Conservation (phyloP, 352 stramenopile species). For the Phytophthora sp. region DNA sequence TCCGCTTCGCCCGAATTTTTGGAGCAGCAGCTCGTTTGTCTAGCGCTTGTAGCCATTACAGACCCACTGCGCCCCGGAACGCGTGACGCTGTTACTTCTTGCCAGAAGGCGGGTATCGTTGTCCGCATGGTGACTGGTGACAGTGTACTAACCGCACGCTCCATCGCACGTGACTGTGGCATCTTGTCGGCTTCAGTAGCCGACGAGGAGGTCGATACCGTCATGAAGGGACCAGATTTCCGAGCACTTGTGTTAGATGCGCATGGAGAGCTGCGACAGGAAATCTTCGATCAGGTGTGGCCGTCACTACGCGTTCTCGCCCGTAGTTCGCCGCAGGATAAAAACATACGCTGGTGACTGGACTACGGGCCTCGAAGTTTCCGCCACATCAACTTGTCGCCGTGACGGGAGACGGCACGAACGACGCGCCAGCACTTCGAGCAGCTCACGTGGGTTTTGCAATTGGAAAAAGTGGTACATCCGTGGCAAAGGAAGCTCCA, state of each 20-base stretch:
- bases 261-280: slow-evolving; percentile 59
- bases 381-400: slow-evolving; percentile 74
- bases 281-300: slow-evolving; percentile 85
- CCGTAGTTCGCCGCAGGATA: slow-evolving; percentile 90
- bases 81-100: slow-evolving; percentile 88
- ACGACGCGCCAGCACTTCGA: slow-evolving; percentile 91
- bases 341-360: slow-evolving; percentile 90
- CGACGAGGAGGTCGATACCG: slow-evolving; percentile 8
- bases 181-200: slow-evolving; percentile 61
- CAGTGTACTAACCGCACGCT: slow-evolving; percentile 88
- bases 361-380: slow-evolving; percentile 68
- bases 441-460: slow-evolving; percentile 90
- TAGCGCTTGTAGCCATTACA: slow-evolving; percentile 92
- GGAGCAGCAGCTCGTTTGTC: slow-evolving; percentile 47
- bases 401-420: slow-evolving; percentile 94
- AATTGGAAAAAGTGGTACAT: slow-evolving; percentile 92
- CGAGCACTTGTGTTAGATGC: slow-evolving; percentile 51
- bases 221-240: slow-evolving; percentile 66
- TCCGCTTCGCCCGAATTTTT: slow-evolving; percentile 31
- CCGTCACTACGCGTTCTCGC: slow-evolving; percentile 89
- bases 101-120: slow-evolving; percentile 90
- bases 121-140: slow-evolving; percentile 95
- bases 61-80: slow-evolving; percentile 94
- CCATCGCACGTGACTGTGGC: slow-evolving; percentile 88
- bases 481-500: slow-evolving; percentile 94